Conservation (phyloP, 2,329 filamentous ascomycete species). For the Pestalotiopsis sp. region DNA sequence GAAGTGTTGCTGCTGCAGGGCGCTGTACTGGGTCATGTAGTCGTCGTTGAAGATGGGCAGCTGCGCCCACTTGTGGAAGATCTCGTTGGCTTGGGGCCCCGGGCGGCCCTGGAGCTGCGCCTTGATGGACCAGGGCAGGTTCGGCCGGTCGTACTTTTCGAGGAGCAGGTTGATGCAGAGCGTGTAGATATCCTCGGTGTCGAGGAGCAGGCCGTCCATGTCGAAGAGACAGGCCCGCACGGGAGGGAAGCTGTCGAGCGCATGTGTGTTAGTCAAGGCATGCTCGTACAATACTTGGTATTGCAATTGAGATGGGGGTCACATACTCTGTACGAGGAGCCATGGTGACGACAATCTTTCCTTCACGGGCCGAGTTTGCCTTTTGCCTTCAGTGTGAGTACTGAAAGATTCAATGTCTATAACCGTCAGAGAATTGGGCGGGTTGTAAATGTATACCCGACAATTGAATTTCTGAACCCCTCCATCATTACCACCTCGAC, state of each 20-base stretch:
- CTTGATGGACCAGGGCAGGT: constrained; percentile 92
- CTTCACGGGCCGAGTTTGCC: background rate
- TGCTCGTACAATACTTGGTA: background rate
- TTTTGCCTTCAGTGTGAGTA: too few relatives aligned
- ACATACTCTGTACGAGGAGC: constrained; percentile 46
- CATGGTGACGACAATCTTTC: constrained; percentile 33
- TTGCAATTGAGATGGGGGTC: background rate
- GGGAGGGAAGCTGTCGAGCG: constrained; percentile 65
- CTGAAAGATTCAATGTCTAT: too few relatives aligned
- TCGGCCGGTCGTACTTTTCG: constrained; percentile 70
- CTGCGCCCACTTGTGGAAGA: constrained; percentile 78
- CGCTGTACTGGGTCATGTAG: constrained; percentile 61
- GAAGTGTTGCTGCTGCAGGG: constrained; percentile 73
- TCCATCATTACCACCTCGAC: background rate
- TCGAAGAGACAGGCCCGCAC: constrained; percentile 94
- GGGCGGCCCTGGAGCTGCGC: constrained; percentile 74
- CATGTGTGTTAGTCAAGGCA: background rate
- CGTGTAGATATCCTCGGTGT: constrained; percentile 91
- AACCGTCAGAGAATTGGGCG: background rate
- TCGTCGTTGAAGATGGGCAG: constrained; percentile 76
- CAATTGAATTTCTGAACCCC: background rate
- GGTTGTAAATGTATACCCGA: background rate
- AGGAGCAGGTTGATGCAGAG: constrained; percentile 82
- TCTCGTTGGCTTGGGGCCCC: constrained; percentile 52
- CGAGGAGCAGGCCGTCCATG: constrained; percentile 95